Percentiles rank a stretch among this genome's conserved stretches.
These are phyloP conservation scores for Cylindrotheca fusiformis DNA, from an alignment of 108 stramenopile species.

Conservation along the genomic window DNA sequence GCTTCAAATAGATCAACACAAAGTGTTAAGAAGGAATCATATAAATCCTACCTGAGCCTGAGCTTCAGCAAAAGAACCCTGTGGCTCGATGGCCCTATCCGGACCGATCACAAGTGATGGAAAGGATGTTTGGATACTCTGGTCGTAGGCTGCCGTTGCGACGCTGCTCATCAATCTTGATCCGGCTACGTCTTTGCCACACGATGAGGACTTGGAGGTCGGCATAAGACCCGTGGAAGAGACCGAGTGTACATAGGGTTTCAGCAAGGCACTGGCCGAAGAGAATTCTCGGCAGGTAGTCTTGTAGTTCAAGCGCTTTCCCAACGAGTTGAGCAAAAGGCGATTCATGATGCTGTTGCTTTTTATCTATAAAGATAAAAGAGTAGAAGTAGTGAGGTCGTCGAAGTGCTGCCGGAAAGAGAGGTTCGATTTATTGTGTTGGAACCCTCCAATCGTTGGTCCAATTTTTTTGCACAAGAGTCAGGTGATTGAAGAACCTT, in stretches of 20 bases:
- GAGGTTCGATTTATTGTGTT: too few species aligned
- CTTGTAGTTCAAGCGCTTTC: background rate
- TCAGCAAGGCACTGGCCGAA: background rate
- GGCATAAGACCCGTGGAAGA: background rate
- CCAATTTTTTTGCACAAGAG: too few species aligned
- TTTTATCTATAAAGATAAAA: too few species aligned
- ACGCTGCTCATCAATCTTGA: conserved; percentile 1
- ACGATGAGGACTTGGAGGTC: background rate
- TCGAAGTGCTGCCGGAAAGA: too few species aligned
- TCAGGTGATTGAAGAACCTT: too few species aligned
- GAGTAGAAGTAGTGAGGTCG: too few species aligned
- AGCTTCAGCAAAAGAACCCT: conserved; percentile 86
- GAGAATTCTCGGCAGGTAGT: background rate
- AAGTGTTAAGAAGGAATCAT: background rate
- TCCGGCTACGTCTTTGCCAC: background rate
- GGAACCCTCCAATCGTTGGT: too few species aligned
- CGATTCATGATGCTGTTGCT: background rate
- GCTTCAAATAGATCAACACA: too few species aligned
- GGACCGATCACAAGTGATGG: conserved; percentile 75
- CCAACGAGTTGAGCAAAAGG: background rate
- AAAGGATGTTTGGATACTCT: conserved; percentile 44
- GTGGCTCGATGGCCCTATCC: conserved; percentile 43
- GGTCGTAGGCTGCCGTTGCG: conserved; percentile 40
- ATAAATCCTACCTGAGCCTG: conserved; percentile 56
- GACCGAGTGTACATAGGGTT: background rate